Evolutionary conservation across 148 eudicot species (phyloP).

Genomic region (Chenopodium album): DNA sequence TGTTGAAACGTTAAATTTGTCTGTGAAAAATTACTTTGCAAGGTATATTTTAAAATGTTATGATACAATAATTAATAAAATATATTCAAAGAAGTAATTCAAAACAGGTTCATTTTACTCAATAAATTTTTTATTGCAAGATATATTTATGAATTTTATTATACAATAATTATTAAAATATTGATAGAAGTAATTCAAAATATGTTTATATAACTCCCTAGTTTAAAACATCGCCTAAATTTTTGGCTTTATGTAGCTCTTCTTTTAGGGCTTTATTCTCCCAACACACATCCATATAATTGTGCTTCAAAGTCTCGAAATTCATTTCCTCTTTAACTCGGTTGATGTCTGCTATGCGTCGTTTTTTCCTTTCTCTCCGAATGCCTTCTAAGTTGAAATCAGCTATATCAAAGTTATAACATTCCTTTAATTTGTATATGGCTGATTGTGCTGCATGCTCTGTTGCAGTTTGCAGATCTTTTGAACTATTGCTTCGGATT

Average conservation of each 20-base stretch:
- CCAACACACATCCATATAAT: neutral
- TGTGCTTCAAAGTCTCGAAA: neutral
- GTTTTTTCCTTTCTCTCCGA: neutral
- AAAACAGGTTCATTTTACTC: too few relatives aligned
- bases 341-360: slow-evolving; percentile 14
- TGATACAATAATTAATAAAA: too few relatives aligned
- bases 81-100: too few relatives aligned
- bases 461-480: neutral
- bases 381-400: neutral
- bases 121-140: too few relatives aligned
- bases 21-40: too few relatives aligned
- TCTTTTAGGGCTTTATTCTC: neutral
- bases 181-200: neutral
- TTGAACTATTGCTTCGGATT: neutral
- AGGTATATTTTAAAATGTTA: neutral
- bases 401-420: neutral
- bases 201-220: too few relatives aligned
- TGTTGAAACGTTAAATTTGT: too few relatives aligned
- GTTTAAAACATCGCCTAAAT: neutral
- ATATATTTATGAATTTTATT: neutral
- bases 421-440: neutral
- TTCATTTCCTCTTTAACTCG: neutral
- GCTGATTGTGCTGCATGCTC: neutral
- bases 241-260: neutral
- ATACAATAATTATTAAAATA: neutral